phyloP scores from a whole-genome alignment of 441 rosid species.

The Populus hybrid region DNA sequence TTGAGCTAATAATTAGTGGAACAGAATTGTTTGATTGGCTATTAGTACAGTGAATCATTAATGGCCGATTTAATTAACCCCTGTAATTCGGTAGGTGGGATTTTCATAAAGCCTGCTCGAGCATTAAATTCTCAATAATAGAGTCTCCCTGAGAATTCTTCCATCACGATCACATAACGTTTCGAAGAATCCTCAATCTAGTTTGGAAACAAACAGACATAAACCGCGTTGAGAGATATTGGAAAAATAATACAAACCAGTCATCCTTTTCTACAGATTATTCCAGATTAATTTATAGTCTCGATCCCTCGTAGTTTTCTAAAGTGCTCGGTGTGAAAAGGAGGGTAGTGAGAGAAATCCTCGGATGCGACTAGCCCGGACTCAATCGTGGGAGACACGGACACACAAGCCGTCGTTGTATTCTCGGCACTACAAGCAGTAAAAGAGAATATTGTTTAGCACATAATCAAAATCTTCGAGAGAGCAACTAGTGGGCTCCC shows the following conservation, averaged over 20 bases:
- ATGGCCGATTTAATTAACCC: background rate
- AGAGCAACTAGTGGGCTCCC: too few relatives aligned
- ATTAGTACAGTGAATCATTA: background rate
- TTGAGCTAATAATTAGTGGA: background rate
- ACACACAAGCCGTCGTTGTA: slow-evolving; percentile 9
- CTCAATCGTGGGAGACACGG: slow-evolving; percentile 11
- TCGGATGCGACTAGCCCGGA: background rate
- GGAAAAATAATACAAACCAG: background rate
- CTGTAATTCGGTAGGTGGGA: too few relatives aligned
- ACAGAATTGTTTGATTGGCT: background rate
- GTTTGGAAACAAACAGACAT: background rate
- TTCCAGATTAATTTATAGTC: background rate
- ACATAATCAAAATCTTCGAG: background rate
- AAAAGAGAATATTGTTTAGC: background rate
- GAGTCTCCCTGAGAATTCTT: background rate
- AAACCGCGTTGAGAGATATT: too few relatives aligned
- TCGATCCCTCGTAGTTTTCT: background rate
- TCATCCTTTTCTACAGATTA: background rate
- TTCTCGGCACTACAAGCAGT: background rate
- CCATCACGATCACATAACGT: background rate
- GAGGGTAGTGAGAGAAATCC: background rate
- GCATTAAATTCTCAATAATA: background rate
- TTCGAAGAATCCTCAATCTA: background rate
- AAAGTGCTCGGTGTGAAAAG: background rate
- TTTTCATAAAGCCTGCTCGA: too few relatives aligned